Evolutionary conservation across 495 filamentous ascomycete species (phyloP).

Genomic region (Daldinia caldariorum): DNA sequence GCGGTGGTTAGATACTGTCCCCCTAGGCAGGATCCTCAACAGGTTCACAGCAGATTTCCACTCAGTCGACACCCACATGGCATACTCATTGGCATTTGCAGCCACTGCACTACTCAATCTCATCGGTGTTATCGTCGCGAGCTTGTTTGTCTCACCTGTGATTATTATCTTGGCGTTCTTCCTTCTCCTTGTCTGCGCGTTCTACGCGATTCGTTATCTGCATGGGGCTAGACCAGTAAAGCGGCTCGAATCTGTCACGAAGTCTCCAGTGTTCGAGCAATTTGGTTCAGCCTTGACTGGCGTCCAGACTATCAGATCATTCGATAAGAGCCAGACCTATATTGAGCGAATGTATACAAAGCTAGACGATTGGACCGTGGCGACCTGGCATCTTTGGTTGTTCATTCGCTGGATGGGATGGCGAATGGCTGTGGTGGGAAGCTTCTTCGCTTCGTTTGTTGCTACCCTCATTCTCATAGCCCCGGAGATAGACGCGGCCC

Average conservation of each 20-base stretch:
- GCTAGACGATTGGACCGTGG: slow-evolving; percentile 70
- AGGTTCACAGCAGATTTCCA: slow-evolving; percentile 83
- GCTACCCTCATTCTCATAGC: slow-evolving; percentile 70
- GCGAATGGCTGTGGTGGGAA: slow-evolving; percentile 75
- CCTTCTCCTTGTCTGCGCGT: slow-evolving; percentile 65
- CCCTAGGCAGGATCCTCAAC: slow-evolving; percentile 80
- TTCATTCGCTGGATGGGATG: slow-evolving; percentile 80
- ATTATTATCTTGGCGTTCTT: slow-evolving; percentile 66
- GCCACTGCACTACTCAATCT: slow-evolving; percentile 62
- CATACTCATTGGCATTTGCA: slow-evolving; percentile 66
- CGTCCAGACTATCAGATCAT: slow-evolving; percentile 79
- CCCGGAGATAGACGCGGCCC: slow-evolving; percentile 72
- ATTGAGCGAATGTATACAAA: slow-evolving; percentile 71
- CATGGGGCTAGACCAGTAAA: slow-evolving; percentile 78
- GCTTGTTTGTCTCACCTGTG: slow-evolving; percentile 69
- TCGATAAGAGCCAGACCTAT: slow-evolving; percentile 70
- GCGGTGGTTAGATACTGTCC: slow-evolving; percentile 83
- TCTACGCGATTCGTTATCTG: slow-evolving; percentile 69
- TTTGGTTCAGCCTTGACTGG: slow-evolving; percentile 77
- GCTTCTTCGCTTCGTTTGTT: slow-evolving; percentile 72
- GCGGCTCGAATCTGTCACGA: slow-evolving; percentile 75
- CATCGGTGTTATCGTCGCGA: slow-evolving; percentile 67
- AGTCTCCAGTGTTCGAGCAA: slow-evolving; percentile 80
- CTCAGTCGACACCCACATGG: slow-evolving; percentile 71
- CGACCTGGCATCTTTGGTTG: slow-evolving; percentile 74